Conservation (phyloP, 371 early-diverging fungal genomes). For the Mortierella sp. region DNA sequence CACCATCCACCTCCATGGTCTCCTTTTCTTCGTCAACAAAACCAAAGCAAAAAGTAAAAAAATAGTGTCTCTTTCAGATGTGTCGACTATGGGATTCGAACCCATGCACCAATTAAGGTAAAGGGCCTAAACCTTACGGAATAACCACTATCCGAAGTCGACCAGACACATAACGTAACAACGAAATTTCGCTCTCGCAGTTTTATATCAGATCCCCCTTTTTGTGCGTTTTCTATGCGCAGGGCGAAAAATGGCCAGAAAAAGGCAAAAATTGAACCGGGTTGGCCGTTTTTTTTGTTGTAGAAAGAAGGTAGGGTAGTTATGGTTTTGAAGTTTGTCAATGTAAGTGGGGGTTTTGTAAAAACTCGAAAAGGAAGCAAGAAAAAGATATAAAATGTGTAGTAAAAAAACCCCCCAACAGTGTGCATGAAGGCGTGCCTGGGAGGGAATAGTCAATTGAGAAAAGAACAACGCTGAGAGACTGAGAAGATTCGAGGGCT, state of each 20-base stretch:
- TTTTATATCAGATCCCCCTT: neutral
- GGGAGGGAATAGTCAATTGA: no score
- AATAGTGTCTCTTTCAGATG: constrained; percentile 12
- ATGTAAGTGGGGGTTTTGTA: no score
- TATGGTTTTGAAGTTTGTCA: no score
- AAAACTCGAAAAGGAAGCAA: no score
- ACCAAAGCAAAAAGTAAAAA: neutral
- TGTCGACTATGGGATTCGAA: constrained; percentile 36
- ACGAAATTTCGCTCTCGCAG: neutral
- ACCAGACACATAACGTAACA: constrained; percentile 17
- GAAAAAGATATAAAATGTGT: no score
- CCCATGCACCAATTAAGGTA: constrained; percentile 38
- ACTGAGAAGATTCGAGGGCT: no score
- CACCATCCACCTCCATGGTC: neutral
- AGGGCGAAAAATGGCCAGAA: neutral
- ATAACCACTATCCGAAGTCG: constrained; percentile 36
- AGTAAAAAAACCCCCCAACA: no score
- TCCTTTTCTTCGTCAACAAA: neutral
- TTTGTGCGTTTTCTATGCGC: neutral
- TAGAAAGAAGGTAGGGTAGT: neutral
- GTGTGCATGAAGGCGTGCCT: no score
- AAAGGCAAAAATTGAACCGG: neutral
- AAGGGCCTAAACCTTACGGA: constrained; percentile 37
- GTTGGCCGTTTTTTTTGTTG: neutral
- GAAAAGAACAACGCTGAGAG: no score